Evolutionary conservation across 108 stramenopile genomes (phyloP).

Genomic region (Pseudonitzschia delicatissima): DNA sequence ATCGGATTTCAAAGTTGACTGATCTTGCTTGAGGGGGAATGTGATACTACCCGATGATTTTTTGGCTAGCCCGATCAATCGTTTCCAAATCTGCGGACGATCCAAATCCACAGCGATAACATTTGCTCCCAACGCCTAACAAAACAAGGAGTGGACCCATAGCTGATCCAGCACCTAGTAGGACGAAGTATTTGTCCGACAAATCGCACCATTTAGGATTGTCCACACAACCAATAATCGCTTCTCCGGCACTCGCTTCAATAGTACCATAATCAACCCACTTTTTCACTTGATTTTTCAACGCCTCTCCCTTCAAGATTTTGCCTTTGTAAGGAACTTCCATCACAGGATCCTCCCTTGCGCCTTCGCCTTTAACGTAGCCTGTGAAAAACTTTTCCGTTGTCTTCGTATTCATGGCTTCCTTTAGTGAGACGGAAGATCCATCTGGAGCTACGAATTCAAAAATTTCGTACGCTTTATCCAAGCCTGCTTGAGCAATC

Average conservation of each 20-base stretch:
- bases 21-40: conserved; percentile 86
- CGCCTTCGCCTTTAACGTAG: conserved; percentile 67
- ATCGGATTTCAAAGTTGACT: conserved; percentile 45
- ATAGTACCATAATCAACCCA: conserved; percentile 96
- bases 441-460: conserved; percentile 90
- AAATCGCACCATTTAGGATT: conserved; percentile 85
- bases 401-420: conserved; percentile 83
- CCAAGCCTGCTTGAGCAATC: conserved; percentile 89
- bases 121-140: conserved; percentile 93
- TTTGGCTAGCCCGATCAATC: conserved; percentile 77
- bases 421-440: conserved; percentile 57
- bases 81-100: conserved; percentile 87
- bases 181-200: conserved; percentile 91
- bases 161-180: conserved; percentile 96
- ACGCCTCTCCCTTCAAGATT: conserved; percentile 72
- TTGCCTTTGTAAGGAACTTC: conserved; percentile 93
- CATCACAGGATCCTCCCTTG: conserved; percentile 36
- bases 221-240: conserved; percentile 80
- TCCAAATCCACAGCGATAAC: conserved; percentile 95
- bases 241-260: conserved; percentile 91
- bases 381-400: conserved; percentile 82
- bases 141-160: conserved; percentile 96
- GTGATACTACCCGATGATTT: conserved; percentile 88
- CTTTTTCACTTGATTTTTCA: conserved; percentile 79
- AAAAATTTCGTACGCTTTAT: conserved; percentile 86